Percentiles rank a stretch among this genome's conserved stretches.
Evolutionary conservation across 164 flowering plant genomes (phyloP).

Genomic region (Tetracentron sinense): DNA sequence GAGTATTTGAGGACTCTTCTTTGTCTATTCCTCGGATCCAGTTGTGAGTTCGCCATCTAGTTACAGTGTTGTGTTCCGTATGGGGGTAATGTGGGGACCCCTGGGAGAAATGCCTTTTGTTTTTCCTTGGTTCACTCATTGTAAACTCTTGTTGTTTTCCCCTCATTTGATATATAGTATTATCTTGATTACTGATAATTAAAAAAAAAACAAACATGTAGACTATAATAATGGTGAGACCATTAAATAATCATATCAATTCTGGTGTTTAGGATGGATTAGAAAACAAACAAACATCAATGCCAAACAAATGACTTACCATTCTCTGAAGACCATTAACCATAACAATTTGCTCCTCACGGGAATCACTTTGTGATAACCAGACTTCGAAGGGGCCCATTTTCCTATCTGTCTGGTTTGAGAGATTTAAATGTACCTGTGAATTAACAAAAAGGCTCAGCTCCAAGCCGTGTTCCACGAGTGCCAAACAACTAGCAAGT

Average conservation of each 20-base stretch:
- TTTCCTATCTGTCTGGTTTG: conserved; percentile 68
- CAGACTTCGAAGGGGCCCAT: conserved; percentile 83
- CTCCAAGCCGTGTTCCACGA: not conserved
- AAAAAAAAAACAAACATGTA: too few relatives aligned
- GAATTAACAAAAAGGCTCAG: conserved; percentile 3
- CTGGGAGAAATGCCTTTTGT: too few relatives aligned
- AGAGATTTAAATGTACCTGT: conserved; percentile 66
- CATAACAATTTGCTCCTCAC: conserved; percentile 60
- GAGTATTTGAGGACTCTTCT: too few relatives aligned
- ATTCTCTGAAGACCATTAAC: conserved; percentile 73
- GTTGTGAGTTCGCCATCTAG: too few relatives aligned
- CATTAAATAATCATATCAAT: not conserved
- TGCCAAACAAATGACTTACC: conserved; percentile 40
- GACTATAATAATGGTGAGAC: not conserved
- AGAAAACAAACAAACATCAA: not conserved
- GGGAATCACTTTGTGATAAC: conserved; percentile 42
- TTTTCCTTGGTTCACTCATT: too few relatives aligned
- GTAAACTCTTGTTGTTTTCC: too few relatives aligned
- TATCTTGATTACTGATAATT: too few relatives aligned
- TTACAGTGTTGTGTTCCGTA: too few relatives aligned
- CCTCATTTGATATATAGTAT: too few relatives aligned
- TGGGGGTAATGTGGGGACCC: too few relatives aligned
- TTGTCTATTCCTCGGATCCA: too few relatives aligned
- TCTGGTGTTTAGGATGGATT: too few relatives aligned
- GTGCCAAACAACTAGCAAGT: not conserved